Conservation (phyloP, 2,329 filamentous ascomycete genomes). For the Diatrype stigma region DNA sequence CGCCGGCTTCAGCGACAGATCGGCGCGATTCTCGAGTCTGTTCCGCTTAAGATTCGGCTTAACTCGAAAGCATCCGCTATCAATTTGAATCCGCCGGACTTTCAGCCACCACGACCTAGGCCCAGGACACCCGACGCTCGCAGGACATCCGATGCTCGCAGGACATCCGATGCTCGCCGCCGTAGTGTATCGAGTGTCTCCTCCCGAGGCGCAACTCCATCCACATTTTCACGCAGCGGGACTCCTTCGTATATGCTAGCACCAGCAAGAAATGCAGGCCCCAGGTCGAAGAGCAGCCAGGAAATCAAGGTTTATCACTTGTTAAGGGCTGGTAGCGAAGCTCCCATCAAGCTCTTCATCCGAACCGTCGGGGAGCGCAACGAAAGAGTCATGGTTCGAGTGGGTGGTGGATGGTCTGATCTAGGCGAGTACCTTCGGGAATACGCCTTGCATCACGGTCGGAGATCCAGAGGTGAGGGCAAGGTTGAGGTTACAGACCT, state of each 20-base stretch:
- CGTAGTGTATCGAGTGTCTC: slow-evolving; percentile 49
- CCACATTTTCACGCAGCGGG: slow-evolving; percentile 34
- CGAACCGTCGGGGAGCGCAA: slow-evolving; percentile 84
- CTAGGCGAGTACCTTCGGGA: slow-evolving; percentile 91
- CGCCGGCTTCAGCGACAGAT: slow-evolving; percentile 78
- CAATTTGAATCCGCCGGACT: slow-evolving; percentile 56
- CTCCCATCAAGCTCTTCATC: slow-evolving; percentile 92
- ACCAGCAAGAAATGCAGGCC: slow-evolving; percentile 49
- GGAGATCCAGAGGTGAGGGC: slow-evolving; percentile 52
- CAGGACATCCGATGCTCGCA: slow-evolving; percentile 40
- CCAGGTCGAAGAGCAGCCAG: slow-evolving; percentile 47
- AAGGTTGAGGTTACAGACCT: slow-evolving; percentile 57
- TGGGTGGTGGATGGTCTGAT: slow-evolving; percentile 97
- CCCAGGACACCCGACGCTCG: slow-evolving; percentile 40
- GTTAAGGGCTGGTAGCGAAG: slow-evolving; percentile 74
- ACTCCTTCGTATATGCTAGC: slow-evolving; percentile 63
- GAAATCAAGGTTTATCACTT: slow-evolving; percentile 93
- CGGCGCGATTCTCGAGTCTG: slow-evolving; percentile 69
- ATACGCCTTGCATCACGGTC: slow-evolving; percentile 87
- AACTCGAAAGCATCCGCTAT: slow-evolving; percentile 50
- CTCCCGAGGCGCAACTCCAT: slow-evolving; percentile 58
- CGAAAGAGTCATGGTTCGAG: slow-evolving; percentile 95
- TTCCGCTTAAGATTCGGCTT: slow-evolving; percentile 76
- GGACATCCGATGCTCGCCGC: slow-evolving; percentile 39
- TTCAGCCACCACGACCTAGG: slow-evolving; percentile 46